Evolutionary conservation across 164 flowering plant genomes (phyloP), one percentile per base, ranked within the genome.

Genomic region (Hamamelis virginiana): DNA sequence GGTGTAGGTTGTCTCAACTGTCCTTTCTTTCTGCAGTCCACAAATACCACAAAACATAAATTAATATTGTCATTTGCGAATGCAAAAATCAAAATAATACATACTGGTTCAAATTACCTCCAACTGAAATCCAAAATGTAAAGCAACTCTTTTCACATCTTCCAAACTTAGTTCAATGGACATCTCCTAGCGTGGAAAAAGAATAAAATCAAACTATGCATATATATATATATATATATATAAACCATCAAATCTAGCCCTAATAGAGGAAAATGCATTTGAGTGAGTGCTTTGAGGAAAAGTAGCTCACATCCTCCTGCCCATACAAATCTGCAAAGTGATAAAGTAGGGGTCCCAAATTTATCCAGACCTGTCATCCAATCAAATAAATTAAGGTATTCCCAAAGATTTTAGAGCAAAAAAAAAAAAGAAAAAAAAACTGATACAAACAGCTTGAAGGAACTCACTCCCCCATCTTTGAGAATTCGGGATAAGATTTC

Each of bases 111-210:
- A 38, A 50, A 12, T 72, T 87, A 92, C 99, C 97, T 91, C 93
- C 69, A 90, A 58, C 58, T 80, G 68, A 77, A 95, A 88, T 67
- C 98, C 97, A 78, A 82, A 84, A 57, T 85, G 82, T 44, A 81
- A 71, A 61, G 93, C 94, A 74, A 89, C 87, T 77, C 70, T 89
- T 77, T 93, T 96, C 56, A 96, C 96, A 82, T 96, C 98, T 82
- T 91, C 99, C 85, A 96, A 80, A 79, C 99, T 93, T 25, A 90
- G 80, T 78, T 96, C 99, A 71, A 96, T 80, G 55, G 99, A 93
- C 96, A 96, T 91, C 65, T 96, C 96, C 97, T 89, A 65, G 3
- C 66, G 52, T 8, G 25, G n/a, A 25, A 47, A 27, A 50, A 45
- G 28, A 59, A 41, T 28, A 52, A 68, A 66, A n/a, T 46, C 16